Evolutionary conservation across 78 protist species (phyloP).

Genomic region (Bodo saltans): DNA sequence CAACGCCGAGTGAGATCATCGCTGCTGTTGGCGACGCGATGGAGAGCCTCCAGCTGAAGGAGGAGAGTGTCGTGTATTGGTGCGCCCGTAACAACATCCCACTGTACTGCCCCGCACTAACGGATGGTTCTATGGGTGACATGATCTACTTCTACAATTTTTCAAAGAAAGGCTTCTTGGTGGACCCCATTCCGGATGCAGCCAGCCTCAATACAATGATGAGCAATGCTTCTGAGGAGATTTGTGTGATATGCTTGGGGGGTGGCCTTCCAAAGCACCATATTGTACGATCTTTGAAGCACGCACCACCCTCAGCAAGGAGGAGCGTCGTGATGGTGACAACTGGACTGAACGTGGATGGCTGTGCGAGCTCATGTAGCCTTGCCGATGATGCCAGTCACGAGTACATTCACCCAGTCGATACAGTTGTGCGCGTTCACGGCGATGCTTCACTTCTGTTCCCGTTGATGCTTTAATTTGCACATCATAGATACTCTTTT

Average conservation of each 20-base stretch:
- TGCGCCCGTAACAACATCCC: slow-evolving; percentile 91
- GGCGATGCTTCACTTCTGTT: slow-evolving; percentile 78
- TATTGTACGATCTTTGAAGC: neutral
- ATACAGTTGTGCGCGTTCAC: slow-evolving; percentile 82
- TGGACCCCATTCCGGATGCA: slow-evolving; percentile 75
- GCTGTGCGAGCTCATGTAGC: slow-evolving; percentile 94
- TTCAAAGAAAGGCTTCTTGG: slow-evolving; percentile 80
- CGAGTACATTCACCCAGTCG: slow-evolving; percentile 57
- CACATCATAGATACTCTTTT: no score
- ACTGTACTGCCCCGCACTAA: slow-evolving; percentile 95
- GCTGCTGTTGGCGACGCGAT: slow-evolving; percentile 86
- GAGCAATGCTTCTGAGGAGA: neutral
- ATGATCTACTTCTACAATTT: slow-evolving; percentile 94
- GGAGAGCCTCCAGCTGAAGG: no score
- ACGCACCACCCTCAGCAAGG: neutral
- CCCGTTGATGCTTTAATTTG: slow-evolving; percentile 69
- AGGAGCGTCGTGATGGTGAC: slow-evolving; percentile 68
- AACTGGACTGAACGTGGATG: slow-evolving; percentile 89
- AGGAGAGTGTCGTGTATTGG: slow-evolving; percentile 89
- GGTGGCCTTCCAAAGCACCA: slow-evolving; percentile 28
- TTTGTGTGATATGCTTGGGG: slow-evolving; percentile 5
- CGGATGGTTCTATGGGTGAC: slow-evolving; percentile 98
- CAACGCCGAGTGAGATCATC: slow-evolving; percentile 92
- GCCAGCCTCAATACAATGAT: neutral
- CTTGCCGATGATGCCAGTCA: slow-evolving; percentile 96